These are phyloP conservation scores for Verticillium zaregamsianum DNA, from an alignment of 2,329 filamentous ascomycete species.

Conservation along the genomic window DNA sequence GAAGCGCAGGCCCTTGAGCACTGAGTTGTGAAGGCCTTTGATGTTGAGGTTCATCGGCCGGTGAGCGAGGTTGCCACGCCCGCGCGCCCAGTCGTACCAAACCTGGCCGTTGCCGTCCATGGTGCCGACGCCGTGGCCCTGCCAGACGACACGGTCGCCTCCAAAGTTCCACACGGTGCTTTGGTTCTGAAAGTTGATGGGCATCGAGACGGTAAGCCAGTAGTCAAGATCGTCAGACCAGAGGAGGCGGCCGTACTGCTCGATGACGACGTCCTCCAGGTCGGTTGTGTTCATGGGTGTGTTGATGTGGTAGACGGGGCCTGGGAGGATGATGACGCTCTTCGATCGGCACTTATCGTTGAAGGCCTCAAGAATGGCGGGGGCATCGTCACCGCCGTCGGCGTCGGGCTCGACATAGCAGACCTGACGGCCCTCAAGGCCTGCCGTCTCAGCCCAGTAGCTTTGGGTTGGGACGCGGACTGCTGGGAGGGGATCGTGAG, in stretches of 20 bases:
- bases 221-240: constrained; percentile 44
- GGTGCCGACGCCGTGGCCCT: constrained; percentile 47
- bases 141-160: constrained; percentile 43
- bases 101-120: constrained; percentile 56
- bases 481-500: background rate
- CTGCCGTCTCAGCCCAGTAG: constrained; percentile 29
- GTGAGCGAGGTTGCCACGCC: constrained; percentile 38
- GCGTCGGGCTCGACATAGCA: constrained; percentile 22
- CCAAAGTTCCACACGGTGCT: constrained; percentile 51
- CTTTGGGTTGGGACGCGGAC: background rate
- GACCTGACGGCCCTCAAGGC: constrained; percentile 22
- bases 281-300: constrained; percentile 27
- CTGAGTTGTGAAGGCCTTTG: constrained; percentile 38
- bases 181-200: constrained; percentile 52
- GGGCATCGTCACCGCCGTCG: constrained; percentile 24
- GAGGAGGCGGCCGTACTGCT: constrained; percentile 32
- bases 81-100: constrained; percentile 51
- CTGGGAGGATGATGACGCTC: constrained; percentile 26
- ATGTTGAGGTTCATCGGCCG: constrained; percentile 49
- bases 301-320: constrained; percentile 28
- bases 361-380: constrained; percentile 24
- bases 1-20: constrained; percentile 44
- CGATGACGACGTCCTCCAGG: constrained; percentile 35
- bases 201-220: constrained; percentile 46
- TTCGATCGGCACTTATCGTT: constrained; percentile 22